Percentiles rank a stretch among this genome's conserved stretches.
These are phyloP conservation scores for Hypoxylon fragiforme DNA, from an alignment of 495 filamentous ascomycete species.

Conservation along the genomic window DNA sequence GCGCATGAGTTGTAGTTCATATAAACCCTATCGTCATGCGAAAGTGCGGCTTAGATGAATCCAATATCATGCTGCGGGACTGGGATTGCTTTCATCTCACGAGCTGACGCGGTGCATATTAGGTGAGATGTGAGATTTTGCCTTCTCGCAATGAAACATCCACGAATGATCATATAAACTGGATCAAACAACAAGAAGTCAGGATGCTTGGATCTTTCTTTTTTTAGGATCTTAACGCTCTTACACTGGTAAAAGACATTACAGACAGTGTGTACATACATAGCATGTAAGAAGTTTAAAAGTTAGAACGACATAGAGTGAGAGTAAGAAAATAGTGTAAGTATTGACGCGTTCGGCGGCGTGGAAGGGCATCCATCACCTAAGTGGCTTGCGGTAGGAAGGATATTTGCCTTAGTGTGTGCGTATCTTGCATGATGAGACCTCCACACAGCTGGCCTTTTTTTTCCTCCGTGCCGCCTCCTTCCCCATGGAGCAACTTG, in stretches of 20 bases:
- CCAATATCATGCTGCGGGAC: constrained; percentile 21
- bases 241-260: too few species aligned
- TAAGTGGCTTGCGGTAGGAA: not conserved
- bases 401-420: constrained; percentile 13
- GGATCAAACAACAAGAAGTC: not conserved
- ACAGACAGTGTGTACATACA: not conserved
- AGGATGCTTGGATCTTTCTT: not conserved
- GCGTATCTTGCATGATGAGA: constrained; percentile 24
- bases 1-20: constrained; percentile 33
- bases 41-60: constrained; percentile 30
- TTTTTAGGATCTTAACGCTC: too few species aligned
- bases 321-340: too few species aligned
- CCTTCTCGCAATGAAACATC: constrained; percentile 27
- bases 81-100: constrained; percentile 15
- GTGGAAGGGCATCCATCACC: not conserved
- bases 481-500: constrained; percentile 32
- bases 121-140: constrained; percentile 21
- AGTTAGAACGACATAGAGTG: not conserved
- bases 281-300: not conserved
- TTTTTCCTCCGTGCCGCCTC: constrained; percentile 24
- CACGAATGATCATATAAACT: not conserved
- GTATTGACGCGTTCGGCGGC: constrained; percentile 19
- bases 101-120: not conserved
- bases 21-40: constrained; percentile 23
- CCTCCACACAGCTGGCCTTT: constrained; percentile 20